A percentile compares a stretch with the other conserved stretches of the same genome.
phyloP scores from a whole-genome alignment of 2,329 filamentous ascomycete species.

The Trichoderma semiorbis region DNA sequence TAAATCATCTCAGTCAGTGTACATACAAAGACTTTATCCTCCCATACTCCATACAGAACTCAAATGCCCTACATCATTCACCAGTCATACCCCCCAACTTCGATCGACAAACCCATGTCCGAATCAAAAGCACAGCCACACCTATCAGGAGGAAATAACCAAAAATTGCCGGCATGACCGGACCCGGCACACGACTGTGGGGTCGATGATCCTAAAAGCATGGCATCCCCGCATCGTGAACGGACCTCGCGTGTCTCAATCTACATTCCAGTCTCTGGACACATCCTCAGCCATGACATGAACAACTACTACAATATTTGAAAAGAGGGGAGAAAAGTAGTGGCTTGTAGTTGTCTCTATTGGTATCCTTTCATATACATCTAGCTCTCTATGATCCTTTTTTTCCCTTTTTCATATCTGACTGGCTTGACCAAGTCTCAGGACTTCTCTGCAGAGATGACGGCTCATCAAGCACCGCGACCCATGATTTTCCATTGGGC shows the following conservation, averaged over 20 bases:
- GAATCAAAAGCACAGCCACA: neutral
- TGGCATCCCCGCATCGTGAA: neutral
- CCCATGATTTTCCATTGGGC: neutral
- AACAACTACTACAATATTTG: neutral
- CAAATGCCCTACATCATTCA: neutral
- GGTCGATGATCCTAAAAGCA: neutral
- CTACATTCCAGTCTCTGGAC: neutral
- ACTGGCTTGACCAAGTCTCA: neutral
- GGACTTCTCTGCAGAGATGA: neutral
- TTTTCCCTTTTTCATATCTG: neutral
- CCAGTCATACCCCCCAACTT: neutral
- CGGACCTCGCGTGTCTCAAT: neutral
- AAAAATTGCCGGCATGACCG: neutral
- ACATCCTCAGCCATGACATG: neutral
- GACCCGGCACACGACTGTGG: neutral
- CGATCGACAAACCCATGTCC: neutral
- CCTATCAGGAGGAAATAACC: neutral
- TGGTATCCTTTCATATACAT: constrained; percentile 10
- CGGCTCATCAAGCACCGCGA: neutral
- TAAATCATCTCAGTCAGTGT: neutral
- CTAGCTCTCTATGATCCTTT: constrained; percentile 1
- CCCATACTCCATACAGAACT: neutral
- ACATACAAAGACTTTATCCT: neutral
- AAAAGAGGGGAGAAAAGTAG: neutral
- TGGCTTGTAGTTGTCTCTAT: constrained; percentile 1